Base-by-base conservation (phyloP, 2,329 filamentous ascomycete genomes). In the Colletotrichum cordylinicola region DNA sequence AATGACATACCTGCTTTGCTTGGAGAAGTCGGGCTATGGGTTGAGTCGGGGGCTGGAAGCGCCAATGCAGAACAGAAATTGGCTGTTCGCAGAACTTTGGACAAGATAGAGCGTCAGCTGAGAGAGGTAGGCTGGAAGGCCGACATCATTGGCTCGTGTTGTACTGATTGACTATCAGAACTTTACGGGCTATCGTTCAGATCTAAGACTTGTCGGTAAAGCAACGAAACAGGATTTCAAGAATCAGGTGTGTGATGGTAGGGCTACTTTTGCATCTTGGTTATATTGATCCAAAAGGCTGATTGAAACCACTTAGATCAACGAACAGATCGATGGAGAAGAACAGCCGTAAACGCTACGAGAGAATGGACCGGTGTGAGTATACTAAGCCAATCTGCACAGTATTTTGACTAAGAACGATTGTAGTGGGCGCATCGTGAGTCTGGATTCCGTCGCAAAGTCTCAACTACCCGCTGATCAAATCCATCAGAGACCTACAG, bases 1-100 rank as follows among this genome's bases (percentile, higher is more conserved):
- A 80, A 86, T 31, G 80, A 86, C 16, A 84, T 89, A 15, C 85
- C 86, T 1, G 83, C 82, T 0, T 79, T 89, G 4, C 77, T 89
- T 2, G 83, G 82, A 21, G 82, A 85, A 2, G 73, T 87, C 2
- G 80, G 83, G 8, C 81, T 89, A 0, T 90, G 87, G 88, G 82
- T 88, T 2, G 80, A 86, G 67, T 85, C 86, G 29, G 87, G 87
- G 1, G 82, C 84, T 1, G 83, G 84, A 2, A 85, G 79, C 35
- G 79, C 81, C 24, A 81, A 78, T 61, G 84, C 83, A 0, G 86
- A 88, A 76, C 79, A 80, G 15, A 87, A 84, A 62, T 78, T 79
- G 35, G 75, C 72, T 0, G 80, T 88, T 3, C 80, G 84, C 2
- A 67, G 81, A 1, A 79, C 79, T 6, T 75, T 89, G 4, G 76